Conservation (phyloP, 768 basidiomycete genomes). For the Filobasidium floriforme region DNA sequence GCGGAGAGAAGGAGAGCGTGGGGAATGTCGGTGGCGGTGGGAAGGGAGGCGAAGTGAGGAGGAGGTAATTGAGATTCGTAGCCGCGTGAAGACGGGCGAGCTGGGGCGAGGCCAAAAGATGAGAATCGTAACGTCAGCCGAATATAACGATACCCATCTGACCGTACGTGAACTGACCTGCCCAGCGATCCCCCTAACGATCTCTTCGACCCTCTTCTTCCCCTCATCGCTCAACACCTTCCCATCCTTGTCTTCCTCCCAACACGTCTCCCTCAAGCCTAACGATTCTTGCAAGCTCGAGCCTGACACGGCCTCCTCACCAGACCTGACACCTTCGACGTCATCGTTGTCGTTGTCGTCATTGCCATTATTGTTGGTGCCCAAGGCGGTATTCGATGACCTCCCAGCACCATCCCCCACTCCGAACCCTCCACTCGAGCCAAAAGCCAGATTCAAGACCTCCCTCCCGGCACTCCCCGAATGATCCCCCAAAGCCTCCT, state of each 20-base stretch:
- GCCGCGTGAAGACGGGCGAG: slow-evolving; percentile 9
- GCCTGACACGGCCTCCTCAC: too few species aligned
- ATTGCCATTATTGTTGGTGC: too few species aligned
- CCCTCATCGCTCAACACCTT: slow-evolving; percentile 6
- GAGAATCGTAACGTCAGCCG: background rate
- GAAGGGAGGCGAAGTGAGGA: slow-evolving; percentile 22
- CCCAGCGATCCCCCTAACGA: slow-evolving; percentile 5
- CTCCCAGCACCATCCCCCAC: background rate
- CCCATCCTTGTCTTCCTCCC: background rate
- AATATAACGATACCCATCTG: too few species aligned
- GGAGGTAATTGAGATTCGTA: slow-evolving; percentile 23
- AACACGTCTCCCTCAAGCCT: background rate
- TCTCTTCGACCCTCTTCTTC: slow-evolving; percentile 10
- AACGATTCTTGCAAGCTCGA: background rate
- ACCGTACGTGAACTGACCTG: slow-evolving; percentile 7
- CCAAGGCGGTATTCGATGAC: too few species aligned
- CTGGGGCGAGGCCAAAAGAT: slow-evolving; percentile 7
- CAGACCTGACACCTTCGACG: too few species aligned
- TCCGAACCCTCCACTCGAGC: background rate
- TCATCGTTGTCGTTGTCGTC: too few species aligned
- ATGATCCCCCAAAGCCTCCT: background rate
- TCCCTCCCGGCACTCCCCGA: background rate
- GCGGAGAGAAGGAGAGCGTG: slow-evolving; percentile 14
- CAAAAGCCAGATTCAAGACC: background rate
- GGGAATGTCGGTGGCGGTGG: slow-evolving; percentile 17